phyloP scores from a whole-genome alignment of 2,329 filamentous ascomycete species.

The Cordyceps cicadae region DNA sequence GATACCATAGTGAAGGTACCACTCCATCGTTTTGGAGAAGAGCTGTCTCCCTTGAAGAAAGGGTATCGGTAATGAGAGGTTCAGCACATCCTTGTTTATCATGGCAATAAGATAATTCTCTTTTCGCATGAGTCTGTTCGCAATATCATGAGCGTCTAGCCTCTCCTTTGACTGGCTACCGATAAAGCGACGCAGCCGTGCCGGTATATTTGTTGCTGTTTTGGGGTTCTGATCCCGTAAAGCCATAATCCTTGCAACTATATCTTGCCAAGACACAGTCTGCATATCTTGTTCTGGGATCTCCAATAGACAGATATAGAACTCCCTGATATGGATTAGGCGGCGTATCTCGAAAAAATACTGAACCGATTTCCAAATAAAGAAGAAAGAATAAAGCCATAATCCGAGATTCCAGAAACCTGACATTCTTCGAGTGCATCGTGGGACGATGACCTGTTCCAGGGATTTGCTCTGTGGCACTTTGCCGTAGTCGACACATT shows the following conservation, averaged over 20 bases:
- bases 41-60: constrained; percentile 72
- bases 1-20: constrained; percentile 84
- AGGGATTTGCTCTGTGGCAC: constrained; percentile 56
- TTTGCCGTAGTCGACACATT: constrained; percentile 75
- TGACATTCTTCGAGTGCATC: constrained; percentile 71
- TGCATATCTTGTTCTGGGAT: constrained; percentile 82
- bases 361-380: constrained; percentile 70
- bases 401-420: constrained; percentile 67
- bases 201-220: constrained; percentile 53
- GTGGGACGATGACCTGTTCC: constrained; percentile 51
- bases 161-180: constrained; percentile 86
- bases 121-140: constrained; percentile 89
- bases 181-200: constrained; percentile 47
- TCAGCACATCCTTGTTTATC: constrained; percentile 92
- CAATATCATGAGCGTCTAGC: constrained; percentile 93
- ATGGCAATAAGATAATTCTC: constrained; percentile 96
- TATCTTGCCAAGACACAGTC: constrained; percentile 87
- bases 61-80: constrained; percentile 78
- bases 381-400: constrained; percentile 80
- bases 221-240: constrained; percentile 80
- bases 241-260: constrained; percentile 77
- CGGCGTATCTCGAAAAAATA: constrained; percentile 66
- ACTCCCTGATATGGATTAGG: constrained; percentile 71
- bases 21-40: constrained; percentile 83
- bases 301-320: constrained; percentile 73